These are phyloP conservation scores for Agaricus sinodeliciosus DNA, from an alignment of 768 basidiomycete genomes.

Conservation along the genomic window DNA sequence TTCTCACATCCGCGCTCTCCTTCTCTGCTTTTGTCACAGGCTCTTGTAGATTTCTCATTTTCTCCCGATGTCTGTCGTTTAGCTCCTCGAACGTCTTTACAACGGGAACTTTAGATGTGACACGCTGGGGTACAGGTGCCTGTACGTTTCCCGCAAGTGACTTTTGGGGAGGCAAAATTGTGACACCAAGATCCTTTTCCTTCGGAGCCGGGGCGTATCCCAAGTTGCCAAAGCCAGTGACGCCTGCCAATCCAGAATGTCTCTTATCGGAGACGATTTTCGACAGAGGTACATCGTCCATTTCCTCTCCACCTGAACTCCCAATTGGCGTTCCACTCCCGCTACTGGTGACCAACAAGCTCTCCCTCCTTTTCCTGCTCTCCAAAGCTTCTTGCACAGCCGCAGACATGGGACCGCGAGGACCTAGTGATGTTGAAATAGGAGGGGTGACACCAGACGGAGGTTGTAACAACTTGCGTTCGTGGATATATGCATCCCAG, in stretches of 20 bases:
- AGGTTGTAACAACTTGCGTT: conserved; percentile 80
- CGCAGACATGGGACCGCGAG: conserved; percentile 50
- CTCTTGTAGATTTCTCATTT: conserved; percentile 74
- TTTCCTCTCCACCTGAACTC: conserved; percentile 11
- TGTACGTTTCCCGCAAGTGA: conserved; percentile 23
- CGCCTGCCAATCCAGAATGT: neutral
- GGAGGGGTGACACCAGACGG: conserved; percentile 77
- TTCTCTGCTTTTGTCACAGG: conserved; percentile 78
- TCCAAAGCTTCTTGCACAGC: conserved; percentile 73
- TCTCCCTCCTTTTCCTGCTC: conserved; percentile 67
- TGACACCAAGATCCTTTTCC: conserved; percentile 19
- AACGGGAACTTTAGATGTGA: conserved; percentile 44
- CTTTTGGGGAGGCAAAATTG: conserved; percentile 43
- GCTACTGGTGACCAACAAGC: conserved; percentile 38
- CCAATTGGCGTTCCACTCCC: conserved; percentile 12
- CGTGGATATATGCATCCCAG: conserved; percentile 84
- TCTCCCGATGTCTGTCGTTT: conserved; percentile 78
- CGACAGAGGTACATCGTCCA: conserved; percentile 11
- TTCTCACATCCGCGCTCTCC: conserved; percentile 67
- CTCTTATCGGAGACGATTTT: conserved; percentile 12
- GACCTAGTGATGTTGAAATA: conserved; percentile 51
- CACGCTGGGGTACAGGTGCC: conserved; percentile 41
- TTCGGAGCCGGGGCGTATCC: conserved; percentile 1
- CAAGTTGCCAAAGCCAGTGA: conserved; percentile 7
- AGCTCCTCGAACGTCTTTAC: conserved; percentile 84